Percentiles rank a stretch among this genome's conserved stretches.
Conservation (phyloP, 192 early-diverging fungal species). For the Gigaspora rosea region DNA sequence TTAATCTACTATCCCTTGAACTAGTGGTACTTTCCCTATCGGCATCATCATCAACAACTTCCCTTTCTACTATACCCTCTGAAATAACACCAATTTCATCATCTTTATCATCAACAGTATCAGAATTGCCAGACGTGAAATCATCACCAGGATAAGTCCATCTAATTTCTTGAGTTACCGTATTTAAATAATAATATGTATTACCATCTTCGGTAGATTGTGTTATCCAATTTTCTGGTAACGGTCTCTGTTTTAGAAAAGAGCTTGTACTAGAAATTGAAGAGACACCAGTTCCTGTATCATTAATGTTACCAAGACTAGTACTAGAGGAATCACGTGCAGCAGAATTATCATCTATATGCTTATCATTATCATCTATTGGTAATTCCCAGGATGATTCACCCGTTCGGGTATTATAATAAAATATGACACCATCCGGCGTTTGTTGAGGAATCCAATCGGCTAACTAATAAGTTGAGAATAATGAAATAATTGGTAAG, state of each 20-base stretch:
- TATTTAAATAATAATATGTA: constrained; percentile 44
- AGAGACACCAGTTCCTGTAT: background rate
- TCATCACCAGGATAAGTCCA: constrained; percentile 38
- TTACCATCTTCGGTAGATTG: constrained; percentile 40
- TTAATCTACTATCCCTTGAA: constrained; percentile 10
- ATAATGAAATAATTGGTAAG: too few relatives aligned
- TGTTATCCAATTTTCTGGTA: constrained; percentile 35
- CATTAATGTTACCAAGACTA: background rate
- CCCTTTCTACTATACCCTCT: background rate
- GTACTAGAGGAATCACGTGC: background rate
- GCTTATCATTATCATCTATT: constrained; percentile 15
- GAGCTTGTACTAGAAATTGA: background rate
- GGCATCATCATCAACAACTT: background rate
- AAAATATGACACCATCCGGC: constrained; percentile 51
- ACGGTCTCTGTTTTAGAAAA: background rate
- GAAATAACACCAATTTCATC: background rate
- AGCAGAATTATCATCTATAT: background rate
- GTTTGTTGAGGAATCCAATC: constrained; percentile 52
- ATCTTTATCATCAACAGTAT: background rate
- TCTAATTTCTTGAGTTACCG: constrained; percentile 40
- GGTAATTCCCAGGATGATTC: constrained; percentile 46
- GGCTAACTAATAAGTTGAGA: constrained; percentile 23
- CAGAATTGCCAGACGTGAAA: background rate
- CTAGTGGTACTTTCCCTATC: constrained; percentile 26
- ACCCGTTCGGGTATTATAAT: constrained; percentile 47